Conservation (phyloP, 192 early-diverging fungal genomes). For the Chytriomyces sp. region DNA sequence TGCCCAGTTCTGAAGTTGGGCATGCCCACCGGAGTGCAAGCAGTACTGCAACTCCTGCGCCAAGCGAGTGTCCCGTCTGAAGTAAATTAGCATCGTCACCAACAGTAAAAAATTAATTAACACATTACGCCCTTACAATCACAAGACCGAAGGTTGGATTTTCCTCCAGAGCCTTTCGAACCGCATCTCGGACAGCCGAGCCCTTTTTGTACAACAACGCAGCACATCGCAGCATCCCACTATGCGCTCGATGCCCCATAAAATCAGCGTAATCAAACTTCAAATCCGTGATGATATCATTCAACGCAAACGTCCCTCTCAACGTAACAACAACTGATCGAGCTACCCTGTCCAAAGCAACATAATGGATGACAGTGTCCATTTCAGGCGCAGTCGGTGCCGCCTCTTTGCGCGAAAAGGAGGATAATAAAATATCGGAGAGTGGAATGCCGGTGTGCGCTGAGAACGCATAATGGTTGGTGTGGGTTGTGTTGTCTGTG, state of each 20-base stretch:
- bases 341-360: constrained; percentile 51
- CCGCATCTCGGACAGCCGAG: constrained; percentile 71
- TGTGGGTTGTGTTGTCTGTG: constrained; percentile 42
- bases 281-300: constrained; percentile 54
- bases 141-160: constrained; percentile 77
- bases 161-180: constrained; percentile 71
- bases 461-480: constrained; percentile 58
- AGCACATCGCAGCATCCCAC: constrained; percentile 85
- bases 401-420: constrained; percentile 18
- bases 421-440: constrained; percentile 54
- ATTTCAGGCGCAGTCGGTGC: constrained; percentile 29
- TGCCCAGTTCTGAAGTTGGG: constrained; percentile 18
- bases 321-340: constrained; percentile 53
- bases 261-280: constrained; percentile 47
- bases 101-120: too few relatives aligned
- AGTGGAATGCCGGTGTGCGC: constrained; percentile 57
- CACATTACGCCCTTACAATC: constrained; percentile 16
- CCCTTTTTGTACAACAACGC: constrained; percentile 69
- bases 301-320: constrained; percentile 58
- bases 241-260: constrained; percentile 62
- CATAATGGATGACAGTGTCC: constrained; percentile 52
- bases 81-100: neutral
- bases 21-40: constrained; percentile 58
- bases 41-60: constrained; percentile 83
- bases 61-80: constrained; percentile 80